phyloP scores from a whole-genome alignment of 345 rosid genomes.

The Cardamine occulta region DNA sequence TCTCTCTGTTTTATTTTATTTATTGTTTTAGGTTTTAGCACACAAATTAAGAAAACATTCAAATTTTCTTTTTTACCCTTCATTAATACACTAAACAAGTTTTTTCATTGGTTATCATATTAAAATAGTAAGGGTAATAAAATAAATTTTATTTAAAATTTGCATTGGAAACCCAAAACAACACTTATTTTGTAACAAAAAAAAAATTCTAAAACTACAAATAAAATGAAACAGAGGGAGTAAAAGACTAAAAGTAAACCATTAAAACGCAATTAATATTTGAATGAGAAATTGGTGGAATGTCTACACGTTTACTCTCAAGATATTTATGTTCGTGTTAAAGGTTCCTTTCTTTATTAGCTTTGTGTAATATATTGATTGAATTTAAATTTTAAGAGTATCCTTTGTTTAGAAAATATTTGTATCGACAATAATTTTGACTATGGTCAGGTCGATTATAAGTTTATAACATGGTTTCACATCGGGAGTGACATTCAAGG shows the following conservation, averaged over 20 bases:
- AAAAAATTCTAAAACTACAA: too few relatives aligned
- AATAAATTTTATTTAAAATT: too few relatives aligned
- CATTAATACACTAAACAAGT: too few relatives aligned
- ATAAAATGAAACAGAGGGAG: too few relatives aligned
- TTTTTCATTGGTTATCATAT: too few relatives aligned
- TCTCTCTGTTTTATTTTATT: too few relatives aligned
- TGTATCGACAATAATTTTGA: neutral
- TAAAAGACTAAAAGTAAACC: neutral
- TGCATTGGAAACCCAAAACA: too few relatives aligned
- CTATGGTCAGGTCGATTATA: neutral
- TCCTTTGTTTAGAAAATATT: neutral
- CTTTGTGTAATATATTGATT: neutral
- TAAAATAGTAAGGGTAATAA: too few relatives aligned
- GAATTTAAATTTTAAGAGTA: neutral
- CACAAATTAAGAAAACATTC: too few relatives aligned
- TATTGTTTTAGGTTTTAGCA: too few relatives aligned
- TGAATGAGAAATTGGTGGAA: constrained; percentile 2
- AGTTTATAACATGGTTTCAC: neutral
- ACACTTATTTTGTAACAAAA: too few relatives aligned
- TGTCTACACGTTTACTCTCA: constrained; percentile 16
- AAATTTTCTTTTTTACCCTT: too few relatives aligned
- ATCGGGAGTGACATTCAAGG: neutral
- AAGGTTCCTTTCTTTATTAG: constrained; percentile 7
- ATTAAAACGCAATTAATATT: constrained; percentile 17
- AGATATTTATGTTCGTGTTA: constrained; percentile 23